phyloP scores from a whole-genome alignment of 139 green algal genomes.

The Volvox africanus region DNA sequence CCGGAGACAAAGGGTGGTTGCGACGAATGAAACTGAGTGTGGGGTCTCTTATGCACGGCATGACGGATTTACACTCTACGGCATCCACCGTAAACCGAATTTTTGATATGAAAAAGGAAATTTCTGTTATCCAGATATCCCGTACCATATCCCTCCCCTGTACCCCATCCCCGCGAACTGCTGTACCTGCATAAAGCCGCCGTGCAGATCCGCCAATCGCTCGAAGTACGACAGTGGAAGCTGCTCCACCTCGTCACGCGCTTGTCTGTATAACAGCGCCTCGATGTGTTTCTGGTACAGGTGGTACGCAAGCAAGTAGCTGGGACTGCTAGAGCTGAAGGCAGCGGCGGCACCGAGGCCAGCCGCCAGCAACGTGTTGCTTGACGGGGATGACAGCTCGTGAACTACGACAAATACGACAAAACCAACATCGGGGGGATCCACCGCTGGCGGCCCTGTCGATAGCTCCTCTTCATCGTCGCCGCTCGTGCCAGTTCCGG shows the following conservation, averaged over 20 bases:
- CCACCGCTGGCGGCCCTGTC: neutral
- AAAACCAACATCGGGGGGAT: slow-evolving; percentile 13
- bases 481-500: neutral
- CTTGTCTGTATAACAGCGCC: slow-evolving; percentile 25
- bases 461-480: neutral
- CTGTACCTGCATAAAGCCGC: slow-evolving; percentile 30
- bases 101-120: too few species aligned
- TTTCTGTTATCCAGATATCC: too few species aligned
- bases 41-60: too few species aligned
- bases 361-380: neutral
- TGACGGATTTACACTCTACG: too few species aligned
- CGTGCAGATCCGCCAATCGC: neutral
- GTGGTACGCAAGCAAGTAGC: slow-evolving; percentile 33
- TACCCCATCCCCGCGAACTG: too few species aligned
- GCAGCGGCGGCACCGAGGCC: neutral
- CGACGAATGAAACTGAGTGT: too few species aligned
- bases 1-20: too few species aligned
- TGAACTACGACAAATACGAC: slow-evolving; percentile 38
- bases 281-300: slow-evolving; percentile 47
- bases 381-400: slow-evolving; percentile 6
- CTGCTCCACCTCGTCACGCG: slow-evolving; percentile 32
- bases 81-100: too few species aligned
- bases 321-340: neutral
- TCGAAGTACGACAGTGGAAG: slow-evolving; percentile 22
- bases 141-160: too few species aligned